Percentiles rank a stretch among this genome's conserved stretches.
Conservation (phyloP, 768 basidiomycete species). For the Fomitopsis pulvina region DNA sequence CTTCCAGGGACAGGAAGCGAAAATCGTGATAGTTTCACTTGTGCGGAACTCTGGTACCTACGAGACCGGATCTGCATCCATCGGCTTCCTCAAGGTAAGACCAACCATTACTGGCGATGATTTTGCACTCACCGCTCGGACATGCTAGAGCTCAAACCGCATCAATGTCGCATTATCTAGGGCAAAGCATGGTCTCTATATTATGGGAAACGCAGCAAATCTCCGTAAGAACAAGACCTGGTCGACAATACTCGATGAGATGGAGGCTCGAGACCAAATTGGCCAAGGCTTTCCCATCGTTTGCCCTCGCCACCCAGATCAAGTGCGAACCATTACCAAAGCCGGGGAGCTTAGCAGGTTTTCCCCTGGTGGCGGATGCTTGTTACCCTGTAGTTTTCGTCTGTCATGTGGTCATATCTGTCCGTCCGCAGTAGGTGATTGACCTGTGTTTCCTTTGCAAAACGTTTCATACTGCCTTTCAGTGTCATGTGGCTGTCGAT, state of each 20-base stretch:
- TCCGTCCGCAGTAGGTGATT: conserved; percentile 44
- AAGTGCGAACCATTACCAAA: conserved; percentile 31
- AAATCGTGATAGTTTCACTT: conserved; percentile 69
- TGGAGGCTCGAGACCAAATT: conserved; percentile 39
- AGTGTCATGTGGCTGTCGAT: conserved; percentile 61
- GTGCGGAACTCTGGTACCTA: conserved; percentile 58
- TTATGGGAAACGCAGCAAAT: conserved; percentile 61
- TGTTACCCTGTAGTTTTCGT: conserved; percentile 44
- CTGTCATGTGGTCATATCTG: conserved; percentile 62
- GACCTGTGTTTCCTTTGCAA: background rate
- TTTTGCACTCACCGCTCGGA: background rate
- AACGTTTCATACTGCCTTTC: background rate
- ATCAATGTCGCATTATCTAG: conserved; percentile 60
- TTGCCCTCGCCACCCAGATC: conserved; percentile 50
- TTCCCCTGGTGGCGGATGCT: conserved; percentile 59
- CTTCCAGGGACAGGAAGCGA: conserved; percentile 69
- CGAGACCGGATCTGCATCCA: conserved; percentile 23
- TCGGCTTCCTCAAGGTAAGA: conserved; percentile 69
- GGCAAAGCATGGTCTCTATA: conserved; percentile 66
- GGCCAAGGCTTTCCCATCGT: conserved; percentile 49
- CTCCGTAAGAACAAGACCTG: conserved; percentile 50
- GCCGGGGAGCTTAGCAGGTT: conserved; percentile 45
- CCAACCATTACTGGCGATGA: conserved; percentile 12
- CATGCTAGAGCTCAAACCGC: conserved; percentile 3
- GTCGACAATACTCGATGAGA: conserved; percentile 48